These are phyloP conservation scores for Gossypium davidsonii DNA, from an alignment of 441 rosid species.

Conservation along the genomic window DNA sequence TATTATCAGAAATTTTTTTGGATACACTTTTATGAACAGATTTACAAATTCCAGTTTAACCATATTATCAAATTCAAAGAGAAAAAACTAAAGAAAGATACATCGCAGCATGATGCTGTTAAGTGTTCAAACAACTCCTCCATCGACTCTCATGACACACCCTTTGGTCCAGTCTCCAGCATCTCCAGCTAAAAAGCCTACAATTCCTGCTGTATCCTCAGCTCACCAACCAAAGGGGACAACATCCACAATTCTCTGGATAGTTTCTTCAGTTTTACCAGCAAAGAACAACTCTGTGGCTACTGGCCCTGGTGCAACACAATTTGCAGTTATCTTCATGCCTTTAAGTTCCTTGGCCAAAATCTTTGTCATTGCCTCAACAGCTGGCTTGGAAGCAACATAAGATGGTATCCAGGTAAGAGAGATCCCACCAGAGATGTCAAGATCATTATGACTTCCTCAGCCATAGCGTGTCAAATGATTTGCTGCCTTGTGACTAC, in stretches of 20 bases:
- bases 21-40: neutral
- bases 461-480: slow-evolving; percentile 38
- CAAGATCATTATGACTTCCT: slow-evolving; percentile 41
- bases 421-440: slow-evolving; percentile 35
- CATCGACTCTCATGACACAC: slow-evolving; percentile 38
- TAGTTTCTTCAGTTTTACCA: slow-evolving; percentile 43
- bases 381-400: slow-evolving; percentile 53
- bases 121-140: slow-evolving; percentile 23
- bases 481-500: slow-evolving; percentile 38
- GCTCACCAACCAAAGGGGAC: slow-evolving; percentile 41
- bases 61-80: neutral
- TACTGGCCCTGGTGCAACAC: slow-evolving; percentile 54
- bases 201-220: slow-evolving; percentile 39
- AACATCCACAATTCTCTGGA: slow-evolving; percentile 34
- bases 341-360: slow-evolving; percentile 58
- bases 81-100: neutral
- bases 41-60: neutral
- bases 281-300: slow-evolving; percentile 52
- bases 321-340: slow-evolving; percentile 43
- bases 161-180: slow-evolving; percentile 65
- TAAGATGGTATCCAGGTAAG: slow-evolving; percentile 46
- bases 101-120: neutral
- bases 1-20: neutral
- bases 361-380: slow-evolving; percentile 47
- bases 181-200: slow-evolving; percentile 46